Percentiles rank a stretch among this genome's conserved stretches.
phyloP scores from a whole-genome alignment of 345 rosid species.

The Jatropha curcas region DNA sequence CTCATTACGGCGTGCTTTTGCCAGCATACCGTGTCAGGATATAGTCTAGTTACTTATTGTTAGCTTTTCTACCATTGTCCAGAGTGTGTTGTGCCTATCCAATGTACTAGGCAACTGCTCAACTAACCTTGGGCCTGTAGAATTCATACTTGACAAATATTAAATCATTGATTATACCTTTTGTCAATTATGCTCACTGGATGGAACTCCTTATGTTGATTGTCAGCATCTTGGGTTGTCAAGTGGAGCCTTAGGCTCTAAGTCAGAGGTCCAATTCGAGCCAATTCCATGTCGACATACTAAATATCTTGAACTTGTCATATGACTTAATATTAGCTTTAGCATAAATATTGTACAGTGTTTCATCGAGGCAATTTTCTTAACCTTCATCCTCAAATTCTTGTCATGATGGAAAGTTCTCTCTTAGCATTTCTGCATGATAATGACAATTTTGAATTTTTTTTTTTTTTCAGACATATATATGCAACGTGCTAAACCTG shows the following conservation, averaged over 20 bases:
- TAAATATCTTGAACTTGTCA: not conserved
- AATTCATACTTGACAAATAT: not conserved
- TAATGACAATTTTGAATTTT: constrained; percentile 9
- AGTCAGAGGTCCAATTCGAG: not conserved
- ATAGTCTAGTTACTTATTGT: not conserved
- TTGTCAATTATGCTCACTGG: not conserved
- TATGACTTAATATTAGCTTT: not conserved
- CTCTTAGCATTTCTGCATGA: constrained; percentile 7
- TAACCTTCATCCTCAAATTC: not conserved
- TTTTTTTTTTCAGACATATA: constrained; percentile 57
- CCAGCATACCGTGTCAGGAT: not conserved
- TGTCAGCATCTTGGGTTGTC: not conserved
- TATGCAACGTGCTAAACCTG: constrained; percentile 50
- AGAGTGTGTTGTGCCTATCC: not conserved
- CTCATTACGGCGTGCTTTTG: constrained; percentile 1
- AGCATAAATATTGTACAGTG: not conserved
- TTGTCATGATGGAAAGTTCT: not conserved
- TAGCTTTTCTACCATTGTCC: not conserved
- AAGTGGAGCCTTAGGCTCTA: not conserved
- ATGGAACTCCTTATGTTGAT: not conserved
- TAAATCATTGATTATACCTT: not conserved
- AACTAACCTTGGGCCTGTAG: not conserved
- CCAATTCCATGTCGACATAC: not conserved
- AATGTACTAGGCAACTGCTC: not conserved
- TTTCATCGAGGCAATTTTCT: constrained; percentile 4